A percentile compares a stretch with the other conserved stretches of the same genome.
phyloP scores from a whole-genome alignment of 2,329 filamentous ascomycete genomes.

The Exophiala sideris region DNA sequence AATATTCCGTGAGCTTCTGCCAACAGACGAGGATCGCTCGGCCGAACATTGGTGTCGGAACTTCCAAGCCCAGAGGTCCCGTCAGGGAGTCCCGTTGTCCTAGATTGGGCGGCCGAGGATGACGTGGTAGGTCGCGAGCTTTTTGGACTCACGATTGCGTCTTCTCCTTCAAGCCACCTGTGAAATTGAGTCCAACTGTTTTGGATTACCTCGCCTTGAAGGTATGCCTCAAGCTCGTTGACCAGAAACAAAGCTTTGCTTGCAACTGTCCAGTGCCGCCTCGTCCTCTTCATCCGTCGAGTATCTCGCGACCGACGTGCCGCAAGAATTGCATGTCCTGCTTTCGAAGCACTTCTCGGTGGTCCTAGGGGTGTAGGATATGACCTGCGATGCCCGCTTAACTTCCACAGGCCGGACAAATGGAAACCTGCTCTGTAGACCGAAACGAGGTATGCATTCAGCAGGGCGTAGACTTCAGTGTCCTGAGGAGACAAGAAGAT shows the following conservation, averaged over 20 bases:
- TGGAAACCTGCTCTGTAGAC: slow-evolving; percentile 82
- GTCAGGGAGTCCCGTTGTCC: slow-evolving; percentile 10
- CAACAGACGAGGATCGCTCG: slow-evolving; percentile 73
- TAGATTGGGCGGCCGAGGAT: slow-evolving; percentile 15
- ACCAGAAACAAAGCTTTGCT: slow-evolving; percentile 86
- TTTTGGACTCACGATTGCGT: slow-evolving; percentile 28
- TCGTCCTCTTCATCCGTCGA: slow-evolving; percentile 63
- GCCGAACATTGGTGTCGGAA: neutral
- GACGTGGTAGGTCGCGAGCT: slow-evolving; percentile 40
- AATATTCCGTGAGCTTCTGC: slow-evolving; percentile 76
- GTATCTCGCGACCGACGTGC: slow-evolving; percentile 63
- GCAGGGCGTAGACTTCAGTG: slow-evolving; percentile 73
- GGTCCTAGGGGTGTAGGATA: slow-evolving; percentile 69
- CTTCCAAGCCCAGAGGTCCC: neutral
- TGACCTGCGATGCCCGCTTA: slow-evolving; percentile 71
- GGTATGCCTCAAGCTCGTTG: slow-evolving; percentile 79
- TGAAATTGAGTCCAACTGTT: slow-evolving; percentile 78
- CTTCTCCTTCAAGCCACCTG: slow-evolving; percentile 62
- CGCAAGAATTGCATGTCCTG: slow-evolving; percentile 59
- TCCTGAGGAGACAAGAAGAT: slow-evolving; percentile 78
- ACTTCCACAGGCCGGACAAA: slow-evolving; percentile 82
- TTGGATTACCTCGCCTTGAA: slow-evolving; percentile 84
- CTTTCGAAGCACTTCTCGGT: slow-evolving; percentile 58
- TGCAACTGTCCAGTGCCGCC: slow-evolving; percentile 84
- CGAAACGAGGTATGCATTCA: slow-evolving; percentile 82